These are phyloP conservation scores for Blastobotrys mokoenaii DNA, from an alignment of 805 yeast species.

Conservation along the genomic window DNA sequence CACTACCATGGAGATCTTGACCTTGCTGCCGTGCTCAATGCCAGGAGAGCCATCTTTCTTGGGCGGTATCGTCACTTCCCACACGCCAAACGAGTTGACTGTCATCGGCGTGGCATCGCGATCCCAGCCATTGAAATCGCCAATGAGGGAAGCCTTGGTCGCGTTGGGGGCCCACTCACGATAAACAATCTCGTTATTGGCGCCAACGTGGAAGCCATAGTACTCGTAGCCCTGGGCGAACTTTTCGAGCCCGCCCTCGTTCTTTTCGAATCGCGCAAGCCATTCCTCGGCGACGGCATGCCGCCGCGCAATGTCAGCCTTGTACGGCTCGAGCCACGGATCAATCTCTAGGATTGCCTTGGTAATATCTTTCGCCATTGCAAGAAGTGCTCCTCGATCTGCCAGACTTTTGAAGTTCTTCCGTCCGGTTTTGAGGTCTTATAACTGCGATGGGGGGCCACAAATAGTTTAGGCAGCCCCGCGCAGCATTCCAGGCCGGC, in stretches of 20 bases:
- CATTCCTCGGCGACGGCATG: constrained; percentile 58
- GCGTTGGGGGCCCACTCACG: constrained; percentile 93
- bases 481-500: not conserved
- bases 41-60: constrained; percentile 44
- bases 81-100: constrained; percentile 60
- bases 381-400: too few species aligned
- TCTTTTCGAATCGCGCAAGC: constrained; percentile 43
- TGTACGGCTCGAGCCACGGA: constrained; percentile 79
- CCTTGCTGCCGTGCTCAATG: constrained; percentile 72
- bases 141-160: constrained; percentile 61
- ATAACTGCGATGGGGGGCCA: too few species aligned
- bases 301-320: constrained; percentile 59
- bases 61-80: constrained; percentile 53
- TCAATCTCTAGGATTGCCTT: constrained; percentile 50
- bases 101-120: constrained; percentile 47
- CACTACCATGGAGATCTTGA: constrained; percentile 52
- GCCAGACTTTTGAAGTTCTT: too few species aligned
- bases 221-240: constrained; percentile 70
- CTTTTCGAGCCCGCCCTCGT: constrained; percentile 56
- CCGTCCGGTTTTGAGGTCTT: too few species aligned
- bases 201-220: constrained; percentile 65
- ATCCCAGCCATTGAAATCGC: constrained; percentile 88
- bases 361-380: too few species aligned
- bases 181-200: constrained; percentile 48
- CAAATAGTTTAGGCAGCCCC: too few species aligned